phyloP scores from a whole-genome alignment of 805 yeast genomes.

The Ogataea saltuana region DNA sequence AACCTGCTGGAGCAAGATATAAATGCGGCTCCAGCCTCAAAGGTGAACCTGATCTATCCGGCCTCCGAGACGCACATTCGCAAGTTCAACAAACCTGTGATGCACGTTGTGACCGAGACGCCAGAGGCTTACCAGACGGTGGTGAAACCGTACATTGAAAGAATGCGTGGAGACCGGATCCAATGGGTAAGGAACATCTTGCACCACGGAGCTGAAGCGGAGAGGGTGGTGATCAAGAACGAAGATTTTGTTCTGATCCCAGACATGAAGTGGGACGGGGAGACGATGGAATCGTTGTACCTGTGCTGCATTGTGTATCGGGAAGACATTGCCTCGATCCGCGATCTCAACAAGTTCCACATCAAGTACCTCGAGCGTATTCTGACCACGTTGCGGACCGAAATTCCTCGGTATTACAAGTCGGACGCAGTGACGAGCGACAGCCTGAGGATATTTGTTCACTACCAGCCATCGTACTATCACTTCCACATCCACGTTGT shows the following conservation, averaged over 20 bases:
- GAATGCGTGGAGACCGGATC: constrained; percentile 74
- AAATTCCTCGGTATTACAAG: constrained; percentile 48
- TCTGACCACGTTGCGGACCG: constrained; percentile 43
- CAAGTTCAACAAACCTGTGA: constrained; percentile 65
- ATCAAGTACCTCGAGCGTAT: constrained; percentile 56
- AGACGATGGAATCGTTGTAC: constrained; percentile 67
- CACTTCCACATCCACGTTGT: constrained; percentile 94
- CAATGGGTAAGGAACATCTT: constrained; percentile 91
- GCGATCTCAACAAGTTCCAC: constrained; percentile 69
- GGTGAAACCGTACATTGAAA: constrained; percentile 74
- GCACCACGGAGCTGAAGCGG: constrained; percentile 80
- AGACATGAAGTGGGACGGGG: constrained; percentile 95
- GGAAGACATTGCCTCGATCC: constrained; percentile 64
- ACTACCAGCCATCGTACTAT: constrained; percentile 94
- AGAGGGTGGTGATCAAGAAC: constrained; percentile 70
- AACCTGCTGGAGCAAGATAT: constrained; percentile 50
- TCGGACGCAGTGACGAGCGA: constrained; percentile 44
- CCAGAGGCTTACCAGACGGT: constrained; percentile 65
- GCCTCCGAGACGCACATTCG: constrained; percentile 84
- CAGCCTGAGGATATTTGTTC: constrained; percentile 75
- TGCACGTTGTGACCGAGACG: constrained; percentile 72
- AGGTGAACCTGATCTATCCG: constrained; percentile 79
- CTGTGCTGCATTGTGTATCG: constrained; percentile 74
- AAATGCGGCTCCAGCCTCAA: constrained; percentile 56
- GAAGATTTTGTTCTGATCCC: constrained; percentile 77